These are phyloP conservation scores for Yarrowia sp. DNA, from an alignment of 805 yeast genomes.

Conservation along the genomic window DNA sequence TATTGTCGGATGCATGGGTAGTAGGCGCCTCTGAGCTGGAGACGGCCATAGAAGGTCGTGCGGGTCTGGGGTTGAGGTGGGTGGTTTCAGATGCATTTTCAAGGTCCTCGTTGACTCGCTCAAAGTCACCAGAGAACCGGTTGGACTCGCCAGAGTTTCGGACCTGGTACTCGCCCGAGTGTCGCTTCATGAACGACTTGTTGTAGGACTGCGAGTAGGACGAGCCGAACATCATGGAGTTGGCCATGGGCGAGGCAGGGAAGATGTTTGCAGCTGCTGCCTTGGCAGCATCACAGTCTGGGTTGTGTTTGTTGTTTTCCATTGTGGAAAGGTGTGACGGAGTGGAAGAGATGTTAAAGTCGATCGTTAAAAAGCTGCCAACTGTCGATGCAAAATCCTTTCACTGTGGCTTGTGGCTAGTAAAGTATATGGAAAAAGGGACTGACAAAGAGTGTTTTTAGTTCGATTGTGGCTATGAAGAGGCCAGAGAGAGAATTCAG, in stretches of 20 bases:
- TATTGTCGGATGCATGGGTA: neutral
- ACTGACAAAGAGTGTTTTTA: slow-evolving; percentile 2
- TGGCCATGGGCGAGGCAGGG: slow-evolving; percentile 25
- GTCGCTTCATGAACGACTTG: slow-evolving; percentile 24
- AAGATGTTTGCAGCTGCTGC: slow-evolving; percentile 3
- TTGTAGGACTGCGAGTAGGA: slow-evolving; percentile 20
- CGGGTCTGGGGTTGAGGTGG: slow-evolving; percentile 14
- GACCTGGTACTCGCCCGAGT: slow-evolving; percentile 17
- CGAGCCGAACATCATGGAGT: slow-evolving; percentile 27
- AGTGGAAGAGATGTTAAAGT: neutral
- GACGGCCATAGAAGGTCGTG: slow-evolving; percentile 13
- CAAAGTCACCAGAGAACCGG: slow-evolving; percentile 15
- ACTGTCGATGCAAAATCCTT: slow-evolving; percentile 14
- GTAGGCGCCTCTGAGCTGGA: neutral
- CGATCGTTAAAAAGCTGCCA: slow-evolving; percentile 5
- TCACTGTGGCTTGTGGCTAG: slow-evolving; percentile 26
- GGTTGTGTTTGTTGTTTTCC: slow-evolving; percentile 2
- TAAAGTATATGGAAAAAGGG: slow-evolving; percentile 10
- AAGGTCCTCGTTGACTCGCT: slow-evolving; percentile 14
- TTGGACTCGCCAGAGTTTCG: slow-evolving; percentile 5
- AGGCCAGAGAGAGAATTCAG: neutral
- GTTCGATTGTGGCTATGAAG: neutral
- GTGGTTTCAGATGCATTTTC: slow-evolving; percentile 20
- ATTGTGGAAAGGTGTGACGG: neutral
- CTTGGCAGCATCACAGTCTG: neutral